Evolutionary conservation across 805 yeast genomes (phyloP), one percentile per base, ranked within the genome.

Genomic region (Candida oleophila): DNA sequence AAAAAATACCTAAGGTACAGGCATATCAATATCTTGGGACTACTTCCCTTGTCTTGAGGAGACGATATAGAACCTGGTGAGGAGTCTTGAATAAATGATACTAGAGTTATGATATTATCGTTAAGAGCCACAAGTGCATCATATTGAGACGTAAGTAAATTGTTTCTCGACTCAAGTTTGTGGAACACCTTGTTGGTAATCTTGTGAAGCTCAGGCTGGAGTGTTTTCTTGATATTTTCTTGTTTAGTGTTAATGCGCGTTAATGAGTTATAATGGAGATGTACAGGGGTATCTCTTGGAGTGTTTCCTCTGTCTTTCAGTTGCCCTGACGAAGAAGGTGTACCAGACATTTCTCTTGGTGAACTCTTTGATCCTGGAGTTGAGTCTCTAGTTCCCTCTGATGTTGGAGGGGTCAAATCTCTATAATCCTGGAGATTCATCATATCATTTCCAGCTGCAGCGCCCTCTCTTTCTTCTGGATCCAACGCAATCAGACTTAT

Each of bases 161-260:
- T 54, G 22, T 66, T 61, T 34, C 62, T 64, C 12, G 61, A 53
- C 37, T 71, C 73, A 22, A 71, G 44, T 36, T 69, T 69, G 46
- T 62, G 64, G 50, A 74, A 71, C 1, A 74, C 67, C 48, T 71
- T 76, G 44, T 72, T 70, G 11, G 73, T 48, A 11, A 74, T 66
- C 22, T 69, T 57, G 41, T 60, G 64, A 22, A 73, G 51, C 21
- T 71, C 69, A 1, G 61, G 56, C 39, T 53, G 45, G 3, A 61
- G n/a, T 2, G 47, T 42, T 33, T 54, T 49, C 22, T 45, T 43
- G 14, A 49, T 37, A 37, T 51, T 53, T 21, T 56, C 59, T 35
- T 55, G 63, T 34, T 51, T 54, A 2, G 59, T 48, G 22, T 49
- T 48, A 12, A 45, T 41, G 16, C 47, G 40, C 44, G 36, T 16